These are phyloP conservation scores for Cladobotryum protrusum DNA, from an alignment of 2,329 filamentous ascomycete species.

Conservation along the genomic window DNA sequence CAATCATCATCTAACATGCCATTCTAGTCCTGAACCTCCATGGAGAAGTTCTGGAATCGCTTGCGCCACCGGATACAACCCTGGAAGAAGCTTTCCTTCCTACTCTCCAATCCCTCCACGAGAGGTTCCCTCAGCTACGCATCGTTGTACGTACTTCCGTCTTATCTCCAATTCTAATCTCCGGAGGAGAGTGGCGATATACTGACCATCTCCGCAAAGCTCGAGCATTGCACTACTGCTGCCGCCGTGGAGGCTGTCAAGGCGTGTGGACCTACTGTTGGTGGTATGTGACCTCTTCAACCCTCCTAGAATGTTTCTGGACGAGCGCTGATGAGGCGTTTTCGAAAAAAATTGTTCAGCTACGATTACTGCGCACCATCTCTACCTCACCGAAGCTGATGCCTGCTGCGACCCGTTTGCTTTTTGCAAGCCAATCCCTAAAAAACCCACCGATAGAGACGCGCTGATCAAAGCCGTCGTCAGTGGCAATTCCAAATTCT, in stretches of 20 bases:
- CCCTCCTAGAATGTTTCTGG: neutral
- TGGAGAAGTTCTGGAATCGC: constrained; percentile 62
- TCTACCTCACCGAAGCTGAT: constrained; percentile 73
- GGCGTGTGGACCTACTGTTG: constrained; percentile 70
- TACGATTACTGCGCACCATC: constrained; percentile 82
- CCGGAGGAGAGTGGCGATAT: neutral
- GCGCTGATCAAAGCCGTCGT: constrained; percentile 62
- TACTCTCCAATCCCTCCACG: constrained; percentile 66
- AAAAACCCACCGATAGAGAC: constrained; percentile 64
- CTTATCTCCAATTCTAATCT: neutral
- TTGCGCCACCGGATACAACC: constrained; percentile 41
- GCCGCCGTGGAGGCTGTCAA: constrained; percentile 74
- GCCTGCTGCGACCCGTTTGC: constrained; percentile 48
- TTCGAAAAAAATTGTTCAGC: constrained; percentile 30
- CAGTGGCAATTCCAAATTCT: constrained; percentile 59
- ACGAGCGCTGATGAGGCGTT: neutral
- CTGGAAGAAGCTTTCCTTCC: constrained; percentile 64
- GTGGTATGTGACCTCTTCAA: constrained; percentile 36
- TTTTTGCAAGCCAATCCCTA: constrained; percentile 75
- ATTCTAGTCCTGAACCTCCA: constrained; percentile 75
- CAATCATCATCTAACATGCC: constrained; percentile 1
- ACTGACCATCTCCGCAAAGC: constrained; percentile 14
- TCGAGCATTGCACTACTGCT: constrained; percentile 85
- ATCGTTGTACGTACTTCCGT: constrained; percentile 40
- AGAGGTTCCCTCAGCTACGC: constrained; percentile 64